Evolutionary conservation across 129 eudicot genomes (phyloP), one percentile per base, ranked within the genome.

Genomic region (Ambrosia artemisiifolia): DNA sequence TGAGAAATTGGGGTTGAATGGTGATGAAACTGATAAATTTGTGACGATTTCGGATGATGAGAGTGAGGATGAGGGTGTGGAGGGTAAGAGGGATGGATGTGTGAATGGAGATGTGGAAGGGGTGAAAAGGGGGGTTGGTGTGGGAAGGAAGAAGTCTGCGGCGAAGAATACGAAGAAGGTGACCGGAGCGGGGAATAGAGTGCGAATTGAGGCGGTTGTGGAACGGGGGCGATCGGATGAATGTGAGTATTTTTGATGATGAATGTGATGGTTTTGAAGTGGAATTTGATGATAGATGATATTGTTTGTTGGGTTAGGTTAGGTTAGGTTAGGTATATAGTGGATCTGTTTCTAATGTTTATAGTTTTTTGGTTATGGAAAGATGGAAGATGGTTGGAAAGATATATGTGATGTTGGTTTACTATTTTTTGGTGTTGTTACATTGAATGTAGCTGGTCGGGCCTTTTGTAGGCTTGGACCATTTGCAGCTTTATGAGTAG

Each of bases 121-220:
- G 42, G 74, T 47, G 36, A 44, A 10, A 10, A 10, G 2, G 7
- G 44, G 44, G 44, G 44, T 40, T 2, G 11, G 56, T 38, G 28
- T 54, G 70, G 55, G 28, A 76, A 85, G 83, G 83, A 79, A 50
- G 74, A 90, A 85, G 72, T 63, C 82, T n/a, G 85, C 82, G 73
- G 79, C 84, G 1, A 78, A 48, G 70, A 81, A 35, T 30, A 40
- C 85, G 0, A 87, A 77, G 75, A 87, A 87, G 74, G 30, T 85
- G 71, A 74, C 81, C 71, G 87, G 88, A 3, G 77, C 54, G 65
- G 86, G 92, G 46, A 66, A 57, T 32, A 80, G 78, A 65, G 79
- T 82, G 68, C 55, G 71, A 28, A 82, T 65, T 70, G 54, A 70
- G 70, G 65, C 76, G 60, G 62, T 33, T 71, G 75, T 70, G 54